Conservation (phyloP, 129 eudicot species). For the Logfia minima region DNA sequence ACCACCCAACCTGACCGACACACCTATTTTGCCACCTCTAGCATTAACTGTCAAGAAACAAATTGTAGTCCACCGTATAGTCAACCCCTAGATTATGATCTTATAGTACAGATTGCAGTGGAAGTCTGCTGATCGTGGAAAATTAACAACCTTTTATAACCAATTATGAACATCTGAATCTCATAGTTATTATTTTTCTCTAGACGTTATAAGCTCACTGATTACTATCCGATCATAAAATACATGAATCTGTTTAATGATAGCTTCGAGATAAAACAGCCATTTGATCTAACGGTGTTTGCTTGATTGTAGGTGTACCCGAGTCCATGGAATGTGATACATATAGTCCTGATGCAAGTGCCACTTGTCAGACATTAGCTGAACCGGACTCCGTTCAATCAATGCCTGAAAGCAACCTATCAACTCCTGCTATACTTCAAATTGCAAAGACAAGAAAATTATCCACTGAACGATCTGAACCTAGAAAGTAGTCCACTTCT, state of each 20-base stretch:
- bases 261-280: not conserved
- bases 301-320: slow-evolving; percentile 38
- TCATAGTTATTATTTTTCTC: not conserved
- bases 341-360: slow-evolving; percentile 62
- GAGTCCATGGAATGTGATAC: slow-evolving; percentile 55
- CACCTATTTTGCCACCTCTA: not conserved
- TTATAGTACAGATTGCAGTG: not conserved
- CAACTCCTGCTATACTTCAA: slow-evolving; percentile 64
- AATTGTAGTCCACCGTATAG: not conserved
- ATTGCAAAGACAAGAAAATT: slow-evolving; percentile 91
- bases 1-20: not conserved
- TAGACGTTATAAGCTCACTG: not conserved
- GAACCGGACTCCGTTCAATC: slow-evolving; percentile 76
- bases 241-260: not conserved
- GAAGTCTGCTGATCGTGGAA: not conserved
- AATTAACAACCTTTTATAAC: not conserved
- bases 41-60: not conserved
- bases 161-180: not conserved
- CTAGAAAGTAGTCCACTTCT: slow-evolving; percentile 52
- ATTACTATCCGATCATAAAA: not conserved
- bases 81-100: not conserved
- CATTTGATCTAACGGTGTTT: slow-evolving; percentile 9
- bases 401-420: slow-evolving; percentile 58
- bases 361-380: slow-evolving; percentile 53
- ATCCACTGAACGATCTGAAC: slow-evolving; percentile 76